A percentile compares a stretch with the other conserved stretches of the same genome.
Conservation (phyloP, 345 rosid genomes). For the Lagerstroemia speciosa region DNA sequence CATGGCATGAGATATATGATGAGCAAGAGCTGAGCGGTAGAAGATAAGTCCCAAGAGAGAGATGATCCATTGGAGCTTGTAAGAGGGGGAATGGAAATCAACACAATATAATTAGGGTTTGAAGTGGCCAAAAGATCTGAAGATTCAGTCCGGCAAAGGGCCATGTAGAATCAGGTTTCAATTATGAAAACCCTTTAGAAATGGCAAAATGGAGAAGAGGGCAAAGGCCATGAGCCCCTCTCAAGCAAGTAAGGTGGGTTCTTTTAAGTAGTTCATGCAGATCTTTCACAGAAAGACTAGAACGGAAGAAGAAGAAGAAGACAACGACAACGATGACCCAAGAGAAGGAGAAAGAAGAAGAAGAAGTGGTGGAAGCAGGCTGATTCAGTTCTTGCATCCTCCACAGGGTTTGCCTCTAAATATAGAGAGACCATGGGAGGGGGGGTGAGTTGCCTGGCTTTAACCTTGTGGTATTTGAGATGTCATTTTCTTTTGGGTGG, state of each 20-base stretch:
- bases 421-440: conserved; percentile 2
- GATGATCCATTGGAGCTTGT: background rate
- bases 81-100: background rate
- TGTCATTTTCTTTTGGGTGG: conserved; percentile 3
- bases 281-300: no score
- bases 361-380: background rate
- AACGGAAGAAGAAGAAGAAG: background rate
- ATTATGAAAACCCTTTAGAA: background rate
- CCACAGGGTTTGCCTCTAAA: background rate
- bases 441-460: background rate
- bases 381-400: background rate
- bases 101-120: background rate
- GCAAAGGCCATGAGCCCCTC: no score
- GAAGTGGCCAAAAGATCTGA: background rate
- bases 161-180: background rate
- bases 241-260: background rate
- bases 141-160: background rate
- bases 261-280: no score
- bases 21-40: background rate
- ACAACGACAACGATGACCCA: background rate
- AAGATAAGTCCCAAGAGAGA: background rate
- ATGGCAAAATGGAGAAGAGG: background rate
- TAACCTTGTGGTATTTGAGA: conserved; percentile 2
- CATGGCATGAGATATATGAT: background rate
- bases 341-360: background rate